Conservation (phyloP, 2,329 filamentous ascomycete genomes). For the Lecanosticta acicola region DNA sequence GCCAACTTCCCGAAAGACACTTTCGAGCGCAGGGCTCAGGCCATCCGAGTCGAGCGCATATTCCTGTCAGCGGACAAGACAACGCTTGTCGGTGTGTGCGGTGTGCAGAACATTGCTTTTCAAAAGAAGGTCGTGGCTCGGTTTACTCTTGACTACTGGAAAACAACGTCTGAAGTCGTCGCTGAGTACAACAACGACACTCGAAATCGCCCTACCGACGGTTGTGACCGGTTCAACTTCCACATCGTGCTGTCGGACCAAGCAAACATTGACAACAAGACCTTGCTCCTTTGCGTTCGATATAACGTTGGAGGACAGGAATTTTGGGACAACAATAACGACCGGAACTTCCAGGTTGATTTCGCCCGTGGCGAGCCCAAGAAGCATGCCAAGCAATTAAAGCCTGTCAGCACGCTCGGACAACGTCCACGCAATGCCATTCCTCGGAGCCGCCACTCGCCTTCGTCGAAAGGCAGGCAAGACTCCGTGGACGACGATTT, state of each 20-base stretch:
- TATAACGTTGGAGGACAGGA: constrained; percentile 81
- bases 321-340: constrained; percentile 90
- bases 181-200: constrained; percentile 84
- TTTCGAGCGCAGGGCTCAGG: constrained; percentile 55
- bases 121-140: constrained; percentile 83
- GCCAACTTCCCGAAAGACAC: constrained; percentile 73
- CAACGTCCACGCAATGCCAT: constrained; percentile 48
- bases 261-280: constrained; percentile 87
- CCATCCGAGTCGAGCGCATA: constrained; percentile 77
- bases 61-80: constrained; percentile 86
- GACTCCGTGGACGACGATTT: constrained; percentile 65
- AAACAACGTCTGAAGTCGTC: constrained; percentile 88
- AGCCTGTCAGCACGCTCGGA: constrained; percentile 23
- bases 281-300: constrained; percentile 82
- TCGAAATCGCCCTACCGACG: constrained; percentile 54
- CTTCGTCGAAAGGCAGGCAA: constrained; percentile 44
- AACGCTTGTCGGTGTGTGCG: constrained; percentile 73
- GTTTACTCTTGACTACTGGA: constrained; percentile 97
- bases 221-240: constrained; percentile 87
- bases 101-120: constrained; percentile 83
- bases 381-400: constrained; percentile 26
- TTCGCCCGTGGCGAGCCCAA: constrained; percentile 50
- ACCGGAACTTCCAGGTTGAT: constrained; percentile 87
- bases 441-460: constrained; percentile 46
- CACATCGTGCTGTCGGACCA: constrained; percentile 88